Percentiles rank a stretch among this genome's conserved stretches.
Evolutionary conservation across 148 eudicot species (phyloP).

Genomic region (Bassia scoparia): DNA sequence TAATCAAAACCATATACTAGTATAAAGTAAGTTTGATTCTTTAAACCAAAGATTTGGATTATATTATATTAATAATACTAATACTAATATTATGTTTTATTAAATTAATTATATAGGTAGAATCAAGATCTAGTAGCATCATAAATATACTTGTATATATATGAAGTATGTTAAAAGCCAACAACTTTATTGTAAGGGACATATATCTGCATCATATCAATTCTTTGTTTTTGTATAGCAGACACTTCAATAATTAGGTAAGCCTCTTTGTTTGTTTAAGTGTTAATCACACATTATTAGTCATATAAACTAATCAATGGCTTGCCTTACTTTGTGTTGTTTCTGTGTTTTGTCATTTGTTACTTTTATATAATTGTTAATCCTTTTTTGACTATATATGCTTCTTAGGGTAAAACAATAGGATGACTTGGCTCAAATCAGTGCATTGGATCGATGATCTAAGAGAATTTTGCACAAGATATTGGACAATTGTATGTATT

Average conservation of each 20-base stretch:
- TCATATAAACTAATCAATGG: not conserved
- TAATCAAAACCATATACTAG: not conserved
- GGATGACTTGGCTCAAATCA: too few species aligned
- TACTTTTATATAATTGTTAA: not conserved
- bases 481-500: too few species aligned
- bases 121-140: slow-evolving; percentile 10
- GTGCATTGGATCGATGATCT: too few species aligned
- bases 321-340: not conserved
- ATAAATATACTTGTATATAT: not conserved
- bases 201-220: slow-evolving; percentile 1
- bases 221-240: not conserved
- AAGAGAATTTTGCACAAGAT: too few species aligned
- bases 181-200: slow-evolving; percentile 4
- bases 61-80: too few species aligned
- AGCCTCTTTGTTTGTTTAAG: not conserved
- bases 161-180: slow-evolving; percentile 7
- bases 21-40: slow-evolving; percentile 19
- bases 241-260: not conserved
- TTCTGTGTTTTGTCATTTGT: not conserved
- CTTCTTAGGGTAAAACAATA: too few species aligned
- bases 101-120: not conserved
- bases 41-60: slow-evolving; percentile 2
- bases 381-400: too few species aligned
- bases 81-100: too few species aligned
- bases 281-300: not conserved